Evolutionary conservation across 805 yeast species (phyloP).

Genomic region (Candida gorgasii): DNA sequence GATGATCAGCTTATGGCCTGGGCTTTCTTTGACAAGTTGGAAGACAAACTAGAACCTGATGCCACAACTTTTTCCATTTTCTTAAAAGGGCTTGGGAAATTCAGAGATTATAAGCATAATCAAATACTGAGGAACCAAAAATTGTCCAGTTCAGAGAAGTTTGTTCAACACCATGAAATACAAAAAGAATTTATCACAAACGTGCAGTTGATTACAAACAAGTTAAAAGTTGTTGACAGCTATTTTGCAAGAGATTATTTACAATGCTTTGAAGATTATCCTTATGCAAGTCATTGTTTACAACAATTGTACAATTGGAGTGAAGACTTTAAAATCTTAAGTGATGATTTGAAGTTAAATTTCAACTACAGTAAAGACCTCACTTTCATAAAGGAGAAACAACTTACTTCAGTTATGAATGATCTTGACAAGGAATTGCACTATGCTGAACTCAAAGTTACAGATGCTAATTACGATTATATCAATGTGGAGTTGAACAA

Average conservation of each 20-base stretch:
- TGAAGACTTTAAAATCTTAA: conserved; percentile 29
- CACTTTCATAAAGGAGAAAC: conserved; percentile 4
- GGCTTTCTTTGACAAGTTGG: conserved; percentile 31
- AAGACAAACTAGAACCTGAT: conserved; percentile 25
- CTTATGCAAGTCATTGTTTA: conserved; percentile 22
- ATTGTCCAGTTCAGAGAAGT: conserved; percentile 18
- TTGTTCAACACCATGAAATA: conserved; percentile 23
- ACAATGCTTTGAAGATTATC: conserved; percentile 17
- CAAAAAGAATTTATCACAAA: conserved; percentile 29
- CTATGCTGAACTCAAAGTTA: conserved; percentile 1
- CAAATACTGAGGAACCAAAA: conserved; percentile 1
- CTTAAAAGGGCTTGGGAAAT: conserved; percentile 28
- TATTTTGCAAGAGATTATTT: conserved; percentile 6
- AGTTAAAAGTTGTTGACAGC: conserved; percentile 23
- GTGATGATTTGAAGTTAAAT: conserved; percentile 11
- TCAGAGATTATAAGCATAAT: conserved; percentile 6
- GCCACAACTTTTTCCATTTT: conserved; percentile 41
- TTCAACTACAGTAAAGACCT: conserved; percentile 12
- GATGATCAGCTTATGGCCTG: conserved; percentile 37
- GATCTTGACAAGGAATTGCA: conserved; percentile 16
- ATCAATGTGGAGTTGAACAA: conserved; percentile 24
- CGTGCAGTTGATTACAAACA: conserved; percentile 28
- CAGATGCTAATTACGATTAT: background rate
- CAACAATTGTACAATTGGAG: conserved; percentile 33
- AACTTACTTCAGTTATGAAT: conserved; percentile 13